phyloP scores from a whole-genome alignment of 1,284 basidiomycete genomes.

The Rhodotorula sp. region DNA sequence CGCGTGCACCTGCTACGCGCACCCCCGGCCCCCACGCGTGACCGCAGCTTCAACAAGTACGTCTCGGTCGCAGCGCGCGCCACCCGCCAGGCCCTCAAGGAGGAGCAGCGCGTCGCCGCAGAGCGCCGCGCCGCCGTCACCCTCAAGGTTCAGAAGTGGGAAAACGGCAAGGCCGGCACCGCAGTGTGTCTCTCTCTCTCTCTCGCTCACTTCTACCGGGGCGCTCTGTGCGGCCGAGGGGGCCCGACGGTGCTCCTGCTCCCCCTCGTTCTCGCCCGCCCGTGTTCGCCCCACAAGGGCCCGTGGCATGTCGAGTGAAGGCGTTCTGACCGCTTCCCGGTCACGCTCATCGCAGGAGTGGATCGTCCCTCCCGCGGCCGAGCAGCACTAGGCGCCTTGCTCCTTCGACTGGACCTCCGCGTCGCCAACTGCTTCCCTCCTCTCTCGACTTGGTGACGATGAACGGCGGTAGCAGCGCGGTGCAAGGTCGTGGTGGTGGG shows the following conservation, averaged over 20 bases:
- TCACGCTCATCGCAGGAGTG: slow-evolving; percentile 25
- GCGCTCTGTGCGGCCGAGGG: too few species aligned
- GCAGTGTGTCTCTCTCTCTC: slow-evolving; percentile 10
- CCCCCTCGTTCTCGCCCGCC: neutral
- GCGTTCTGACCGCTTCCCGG: too few species aligned
- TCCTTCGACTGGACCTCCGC: neutral
- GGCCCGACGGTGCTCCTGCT: neutral
- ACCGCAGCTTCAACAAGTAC: slow-evolving; percentile 55
- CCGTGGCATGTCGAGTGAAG: neutral
- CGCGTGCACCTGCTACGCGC: neutral
- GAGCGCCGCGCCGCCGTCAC: slow-evolving; percentile 52
- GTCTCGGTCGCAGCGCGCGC: slow-evolving; percentile 52
- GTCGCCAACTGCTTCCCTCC: neutral
- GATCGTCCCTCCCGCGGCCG: slow-evolving; percentile 37
- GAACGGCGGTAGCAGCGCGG: neutral
- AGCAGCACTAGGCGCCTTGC: slow-evolving; percentile 16
- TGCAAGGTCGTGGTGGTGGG: neutral
- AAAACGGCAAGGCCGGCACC: slow-evolving; percentile 47
- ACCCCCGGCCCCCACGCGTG: neutral
- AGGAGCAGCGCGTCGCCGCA: slow-evolving; percentile 52
- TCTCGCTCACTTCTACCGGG: neutral
- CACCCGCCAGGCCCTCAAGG: slow-evolving; percentile 54
- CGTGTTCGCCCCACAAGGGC: too few species aligned
- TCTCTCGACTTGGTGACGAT: neutral
- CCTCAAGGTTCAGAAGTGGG: slow-evolving; percentile 54